These are phyloP conservation scores for Kodamaea kaohsiungensis DNA, from an alignment of 805 yeast genomes.

Conservation along the genomic window DNA sequence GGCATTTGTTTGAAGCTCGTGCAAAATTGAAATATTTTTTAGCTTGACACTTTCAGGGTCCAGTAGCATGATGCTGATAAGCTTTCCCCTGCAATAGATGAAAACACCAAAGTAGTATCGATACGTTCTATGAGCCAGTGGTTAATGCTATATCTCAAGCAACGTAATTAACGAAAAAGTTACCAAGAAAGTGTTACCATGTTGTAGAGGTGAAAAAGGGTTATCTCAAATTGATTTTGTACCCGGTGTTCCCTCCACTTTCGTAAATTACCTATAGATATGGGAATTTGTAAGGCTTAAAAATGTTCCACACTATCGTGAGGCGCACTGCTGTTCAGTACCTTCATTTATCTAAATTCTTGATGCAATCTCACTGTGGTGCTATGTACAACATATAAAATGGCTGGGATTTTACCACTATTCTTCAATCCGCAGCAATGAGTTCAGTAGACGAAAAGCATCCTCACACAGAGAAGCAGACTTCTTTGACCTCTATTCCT, in stretches of 20 bases:
- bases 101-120: too few relatives aligned
- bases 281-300: background rate
- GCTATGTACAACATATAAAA: background rate
- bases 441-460: conserved; percentile 5
- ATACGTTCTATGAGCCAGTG: too few relatives aligned
- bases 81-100: too few relatives aligned
- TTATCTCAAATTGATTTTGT: background rate
- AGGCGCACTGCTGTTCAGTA: background rate
- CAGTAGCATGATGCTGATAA: too few relatives aligned
- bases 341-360: background rate
- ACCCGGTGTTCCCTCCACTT: background rate
- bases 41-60: too few relatives aligned
- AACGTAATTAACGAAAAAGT: too few relatives aligned
- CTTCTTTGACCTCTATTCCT: conserved; percentile 1
- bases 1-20: too few relatives aligned
- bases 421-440: background rate
- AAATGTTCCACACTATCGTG: background rate
- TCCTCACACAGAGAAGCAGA: background rate
- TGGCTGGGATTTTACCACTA: background rate
- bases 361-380: background rate
- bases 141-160: too few relatives aligned
- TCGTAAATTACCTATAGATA: background rate
- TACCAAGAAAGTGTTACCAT: too few relatives aligned
- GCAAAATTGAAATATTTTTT: too few relatives aligned
- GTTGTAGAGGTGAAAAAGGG: background rate